Conservation (phyloP, 768 basidiomycete species). For the Tricholoma saponaceum region DNA sequence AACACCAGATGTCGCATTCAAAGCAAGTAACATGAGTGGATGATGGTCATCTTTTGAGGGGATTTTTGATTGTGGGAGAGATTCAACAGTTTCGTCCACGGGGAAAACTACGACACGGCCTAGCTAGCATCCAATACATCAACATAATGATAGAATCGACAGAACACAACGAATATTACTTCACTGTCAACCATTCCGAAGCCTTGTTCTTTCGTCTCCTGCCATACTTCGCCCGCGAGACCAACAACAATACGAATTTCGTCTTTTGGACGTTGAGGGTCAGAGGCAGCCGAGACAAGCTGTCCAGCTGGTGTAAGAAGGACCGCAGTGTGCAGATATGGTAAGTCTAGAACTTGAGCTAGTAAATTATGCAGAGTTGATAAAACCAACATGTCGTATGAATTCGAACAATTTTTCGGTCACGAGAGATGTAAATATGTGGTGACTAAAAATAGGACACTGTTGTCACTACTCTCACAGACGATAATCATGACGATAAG, state of each 20-base stretch:
- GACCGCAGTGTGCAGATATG: conserved; percentile 64
- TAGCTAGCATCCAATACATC: conserved; percentile 36
- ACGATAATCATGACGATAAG: background rate
- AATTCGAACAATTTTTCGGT: background rate
- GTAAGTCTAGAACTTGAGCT: conserved; percentile 54
- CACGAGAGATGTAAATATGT: background rate
- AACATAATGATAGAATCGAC: background rate
- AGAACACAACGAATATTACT: conserved; percentile 36
- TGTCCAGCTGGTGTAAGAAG: conserved; percentile 74
- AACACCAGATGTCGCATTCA: conserved; percentile 56
- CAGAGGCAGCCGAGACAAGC: conserved; percentile 61
- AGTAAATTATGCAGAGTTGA: conserved; percentile 64
- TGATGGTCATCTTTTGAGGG: conserved; percentile 25
- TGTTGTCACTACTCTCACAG: background rate
- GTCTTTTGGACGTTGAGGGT: conserved; percentile 59
- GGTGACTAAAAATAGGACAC: background rate
- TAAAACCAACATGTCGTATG: conserved; percentile 58
- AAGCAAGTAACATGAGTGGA: conserved; percentile 67
- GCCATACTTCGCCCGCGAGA: conserved; percentile 73
- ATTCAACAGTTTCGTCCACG: conserved; percentile 37
- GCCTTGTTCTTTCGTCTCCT: conserved; percentile 62
- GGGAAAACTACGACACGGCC: conserved; percentile 70
- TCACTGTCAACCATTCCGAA: conserved; percentile 77
- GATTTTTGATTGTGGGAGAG: background rate
- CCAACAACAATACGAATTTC: conserved; percentile 71